Conservation (phyloP, 805 yeast species). For the Metschnikowia gelsemii region DNA sequence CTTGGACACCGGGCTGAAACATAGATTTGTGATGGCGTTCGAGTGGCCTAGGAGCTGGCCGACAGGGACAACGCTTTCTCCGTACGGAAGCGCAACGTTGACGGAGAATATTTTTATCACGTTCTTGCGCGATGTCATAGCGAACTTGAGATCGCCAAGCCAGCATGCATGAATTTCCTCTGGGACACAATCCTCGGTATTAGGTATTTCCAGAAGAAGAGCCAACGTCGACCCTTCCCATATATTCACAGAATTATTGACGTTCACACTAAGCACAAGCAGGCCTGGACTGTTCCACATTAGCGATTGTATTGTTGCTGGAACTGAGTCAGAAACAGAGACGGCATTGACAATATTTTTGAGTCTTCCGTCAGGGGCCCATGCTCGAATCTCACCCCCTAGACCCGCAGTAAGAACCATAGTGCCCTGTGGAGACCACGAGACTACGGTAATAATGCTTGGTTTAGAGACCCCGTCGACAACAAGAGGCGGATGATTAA, state of each 20-base stretch:
- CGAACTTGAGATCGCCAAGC: slow-evolving; percentile 68
- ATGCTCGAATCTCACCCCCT: slow-evolving; percentile 74
- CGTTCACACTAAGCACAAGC: slow-evolving; percentile 60
- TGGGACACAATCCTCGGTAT: slow-evolving; percentile 13
- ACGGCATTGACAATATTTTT: slow-evolving; percentile 43
- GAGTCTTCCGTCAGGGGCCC: slow-evolving; percentile 71
- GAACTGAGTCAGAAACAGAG: slow-evolving; percentile 15
- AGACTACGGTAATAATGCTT: slow-evolving; percentile 33
- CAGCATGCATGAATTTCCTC: slow-evolving; percentile 58
- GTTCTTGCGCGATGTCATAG: slow-evolving; percentile 61
- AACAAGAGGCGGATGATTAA: slow-evolving; percentile 37
- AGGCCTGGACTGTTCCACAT: slow-evolving; percentile 61
- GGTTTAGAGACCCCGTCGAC: slow-evolving; percentile 15
- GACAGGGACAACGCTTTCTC: slow-evolving; percentile 23
- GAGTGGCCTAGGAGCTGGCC: slow-evolving; percentile 59
- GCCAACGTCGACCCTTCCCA: slow-evolving; percentile 61
- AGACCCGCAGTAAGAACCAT: slow-evolving; percentile 61
- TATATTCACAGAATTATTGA: slow-evolving; percentile 39
- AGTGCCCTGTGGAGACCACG: slow-evolving; percentile 71
- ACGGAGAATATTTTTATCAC: slow-evolving; percentile 55
- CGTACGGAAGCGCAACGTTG: slow-evolving; percentile 12
- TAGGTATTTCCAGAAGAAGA: slow-evolving; percentile 28
- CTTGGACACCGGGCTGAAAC: slow-evolving; percentile 51
- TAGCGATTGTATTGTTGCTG: slow-evolving; percentile 48
- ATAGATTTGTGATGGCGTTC: slow-evolving; percentile 53